Evolutionary conservation across 2,329 filamentous ascomycete genomes (phyloP).

Genomic region (Xylaria sp.): DNA sequence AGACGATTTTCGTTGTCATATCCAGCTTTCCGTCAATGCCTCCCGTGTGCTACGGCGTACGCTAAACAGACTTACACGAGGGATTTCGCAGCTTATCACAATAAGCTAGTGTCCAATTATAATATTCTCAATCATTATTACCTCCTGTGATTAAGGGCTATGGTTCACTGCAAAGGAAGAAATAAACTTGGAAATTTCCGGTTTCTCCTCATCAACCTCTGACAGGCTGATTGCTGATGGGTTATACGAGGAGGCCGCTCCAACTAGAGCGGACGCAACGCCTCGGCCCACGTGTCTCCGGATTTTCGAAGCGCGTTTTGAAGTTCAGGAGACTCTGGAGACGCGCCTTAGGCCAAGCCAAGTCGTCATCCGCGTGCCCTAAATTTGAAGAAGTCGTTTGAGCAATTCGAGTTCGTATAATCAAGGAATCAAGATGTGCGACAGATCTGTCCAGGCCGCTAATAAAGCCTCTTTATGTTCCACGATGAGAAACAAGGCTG

Average conservation of each 20-base stretch:
- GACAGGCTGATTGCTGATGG: conserved; percentile 30
- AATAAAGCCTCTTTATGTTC: conserved; percentile 3
- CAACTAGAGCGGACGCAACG: background rate
- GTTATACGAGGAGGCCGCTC: conserved; percentile 14
- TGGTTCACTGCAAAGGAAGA: background rate
- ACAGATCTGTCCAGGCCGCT: background rate
- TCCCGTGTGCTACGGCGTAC: conserved; percentile 12
- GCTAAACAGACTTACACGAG: background rate
- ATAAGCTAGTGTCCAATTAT: background rate
- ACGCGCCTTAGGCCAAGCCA: conserved; percentile 3
- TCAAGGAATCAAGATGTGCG: background rate
- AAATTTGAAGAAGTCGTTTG: background rate
- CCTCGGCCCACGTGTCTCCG: conserved; percentile 30
- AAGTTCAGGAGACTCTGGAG: background rate
- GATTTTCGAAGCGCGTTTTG: conserved; percentile 20
- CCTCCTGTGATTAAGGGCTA: background rate
- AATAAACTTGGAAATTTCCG: conserved; percentile 21
- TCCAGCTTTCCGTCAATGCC: background rate
- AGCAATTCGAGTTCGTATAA: conserved; percentile 8
- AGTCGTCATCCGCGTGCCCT: background rate
- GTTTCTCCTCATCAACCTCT: conserved; percentile 23
- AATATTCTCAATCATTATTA: background rate
- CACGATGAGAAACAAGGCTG: background rate
- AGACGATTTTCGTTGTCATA: background rate
- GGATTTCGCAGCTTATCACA: background rate